These are phyloP conservation scores for Fraxinus sp. DNA, from an alignment of 305 asterid species.

Conservation along the genomic window DNA sequence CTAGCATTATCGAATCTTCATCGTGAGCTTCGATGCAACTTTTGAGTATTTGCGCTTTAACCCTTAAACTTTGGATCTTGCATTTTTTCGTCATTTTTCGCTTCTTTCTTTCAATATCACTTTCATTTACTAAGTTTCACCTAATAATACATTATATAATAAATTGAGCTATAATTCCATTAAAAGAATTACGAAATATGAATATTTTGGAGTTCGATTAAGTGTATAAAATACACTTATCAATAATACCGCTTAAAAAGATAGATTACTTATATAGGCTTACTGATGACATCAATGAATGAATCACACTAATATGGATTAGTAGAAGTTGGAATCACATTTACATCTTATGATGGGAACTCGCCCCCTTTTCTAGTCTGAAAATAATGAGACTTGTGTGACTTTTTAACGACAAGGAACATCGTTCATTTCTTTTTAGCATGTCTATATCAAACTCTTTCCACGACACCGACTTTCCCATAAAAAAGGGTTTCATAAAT, in stretches of 20 bases:
- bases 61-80: too few relatives aligned
- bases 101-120: too few relatives aligned
- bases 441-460: background rate
- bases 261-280: background rate
- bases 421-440: background rate
- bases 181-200: too few relatives aligned
- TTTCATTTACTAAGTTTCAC: too few relatives aligned
- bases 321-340: constrained; percentile 1
- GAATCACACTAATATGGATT: background rate
- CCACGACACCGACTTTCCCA: background rate
- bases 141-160: too few relatives aligned
- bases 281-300: background rate
- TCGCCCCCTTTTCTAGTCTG: background rate
- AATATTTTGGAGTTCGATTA: too few relatives aligned
- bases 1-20: too few relatives aligned
- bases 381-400: background rate
- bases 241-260: background rate
- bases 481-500: background rate
- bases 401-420: constrained; percentile 11
- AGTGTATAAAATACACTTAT: too few relatives aligned
- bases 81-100: too few relatives aligned
- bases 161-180: too few relatives aligned
- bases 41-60: too few relatives aligned
- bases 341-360: background rate
- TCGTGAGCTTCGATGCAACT: too few relatives aligned